Conservation (phyloP, 2,329 filamentous ascomycete species). For the Ascochyta rabiei region DNA sequence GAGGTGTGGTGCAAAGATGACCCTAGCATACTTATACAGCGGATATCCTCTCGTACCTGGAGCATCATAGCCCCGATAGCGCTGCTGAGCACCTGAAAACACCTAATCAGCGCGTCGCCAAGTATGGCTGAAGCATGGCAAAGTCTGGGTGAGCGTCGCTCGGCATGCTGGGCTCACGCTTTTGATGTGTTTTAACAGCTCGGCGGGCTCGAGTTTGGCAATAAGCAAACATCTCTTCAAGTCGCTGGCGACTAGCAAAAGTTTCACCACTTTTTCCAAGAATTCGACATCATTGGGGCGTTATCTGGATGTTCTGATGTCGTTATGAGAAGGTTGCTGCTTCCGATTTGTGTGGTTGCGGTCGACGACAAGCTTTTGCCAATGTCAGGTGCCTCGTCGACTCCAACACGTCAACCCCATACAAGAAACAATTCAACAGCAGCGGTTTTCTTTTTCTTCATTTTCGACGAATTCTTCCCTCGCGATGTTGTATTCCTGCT, state of each 20-base stretch:
- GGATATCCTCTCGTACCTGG: neutral
- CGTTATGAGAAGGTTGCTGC: neutral
- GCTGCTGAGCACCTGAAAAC: neutral
- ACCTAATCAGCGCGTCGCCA: slow-evolving; percentile 7
- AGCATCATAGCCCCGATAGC: slow-evolving; percentile 8
- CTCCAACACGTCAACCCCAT: neutral
- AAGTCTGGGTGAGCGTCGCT: slow-evolving; percentile 16
- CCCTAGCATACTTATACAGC: slow-evolving; percentile 8
- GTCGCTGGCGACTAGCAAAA: neutral
- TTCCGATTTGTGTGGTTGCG: neutral
- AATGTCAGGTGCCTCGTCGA: neutral
- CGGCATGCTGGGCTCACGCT: slow-evolving; percentile 14
- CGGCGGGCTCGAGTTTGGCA: slow-evolving; percentile 8
- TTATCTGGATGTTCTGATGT: slow-evolving; percentile 7
- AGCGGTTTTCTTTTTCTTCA: neutral
- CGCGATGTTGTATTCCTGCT: neutral
- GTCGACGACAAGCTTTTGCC: slow-evolving; percentile 17
- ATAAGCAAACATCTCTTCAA: neutral
- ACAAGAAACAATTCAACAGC: neutral
- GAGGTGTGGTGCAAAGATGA: neutral
- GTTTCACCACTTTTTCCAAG: slow-evolving; percentile 20
- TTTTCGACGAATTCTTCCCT: neutral
- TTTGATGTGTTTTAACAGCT: slow-evolving; percentile 1
- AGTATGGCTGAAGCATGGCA: slow-evolving; percentile 22
- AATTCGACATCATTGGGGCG: slow-evolving; percentile 9